Conservation (phyloP, 768 basidiomycete genomes). For the Boletus patriciae region DNA sequence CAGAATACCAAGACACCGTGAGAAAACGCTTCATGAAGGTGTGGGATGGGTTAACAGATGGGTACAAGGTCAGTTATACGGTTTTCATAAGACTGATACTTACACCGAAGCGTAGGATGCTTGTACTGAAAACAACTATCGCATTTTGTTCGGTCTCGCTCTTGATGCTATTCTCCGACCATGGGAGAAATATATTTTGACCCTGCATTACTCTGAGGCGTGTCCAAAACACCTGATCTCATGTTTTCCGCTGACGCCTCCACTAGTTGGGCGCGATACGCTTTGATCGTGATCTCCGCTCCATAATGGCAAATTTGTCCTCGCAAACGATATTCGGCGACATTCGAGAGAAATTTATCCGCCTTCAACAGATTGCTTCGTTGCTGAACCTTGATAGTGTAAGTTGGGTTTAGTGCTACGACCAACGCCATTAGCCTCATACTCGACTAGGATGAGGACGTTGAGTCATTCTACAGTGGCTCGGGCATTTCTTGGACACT, state of each 20-base stretch:
- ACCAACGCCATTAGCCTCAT: constrained; percentile 5
- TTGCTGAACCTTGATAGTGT: constrained; percentile 85
- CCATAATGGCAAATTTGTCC: constrained; percentile 78
- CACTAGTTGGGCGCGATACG: constrained; percentile 89
- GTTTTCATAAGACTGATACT: background rate
- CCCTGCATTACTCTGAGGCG: constrained; percentile 87
- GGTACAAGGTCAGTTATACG: constrained; percentile 67
- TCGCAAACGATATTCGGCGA: constrained; percentile 90
- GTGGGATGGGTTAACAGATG: constrained; percentile 86
- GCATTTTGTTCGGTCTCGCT: constrained; percentile 78
- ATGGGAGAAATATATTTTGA: constrained; percentile 87
- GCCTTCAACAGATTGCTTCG: constrained; percentile 92
- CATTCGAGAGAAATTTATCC: constrained; percentile 85
- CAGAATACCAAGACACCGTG: constrained; percentile 84
- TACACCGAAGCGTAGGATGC: constrained; percentile 53
- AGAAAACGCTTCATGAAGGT: constrained; percentile 86
- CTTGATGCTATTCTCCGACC: constrained; percentile 89
- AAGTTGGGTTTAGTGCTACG: constrained; percentile 3
- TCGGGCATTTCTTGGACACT: constrained; percentile 91
- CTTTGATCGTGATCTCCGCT: constrained; percentile 89
- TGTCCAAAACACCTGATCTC: constrained; percentile 12
- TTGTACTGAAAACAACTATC: constrained; percentile 87
- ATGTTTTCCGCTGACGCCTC: constrained; percentile 1
- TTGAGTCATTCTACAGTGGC: constrained; percentile 91
- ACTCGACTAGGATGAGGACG: constrained; percentile 76